Evolutionary conservation across 2,329 filamentous ascomycete genomes (phyloP).

Genomic region (Teratosphaeria viscida): DNA sequence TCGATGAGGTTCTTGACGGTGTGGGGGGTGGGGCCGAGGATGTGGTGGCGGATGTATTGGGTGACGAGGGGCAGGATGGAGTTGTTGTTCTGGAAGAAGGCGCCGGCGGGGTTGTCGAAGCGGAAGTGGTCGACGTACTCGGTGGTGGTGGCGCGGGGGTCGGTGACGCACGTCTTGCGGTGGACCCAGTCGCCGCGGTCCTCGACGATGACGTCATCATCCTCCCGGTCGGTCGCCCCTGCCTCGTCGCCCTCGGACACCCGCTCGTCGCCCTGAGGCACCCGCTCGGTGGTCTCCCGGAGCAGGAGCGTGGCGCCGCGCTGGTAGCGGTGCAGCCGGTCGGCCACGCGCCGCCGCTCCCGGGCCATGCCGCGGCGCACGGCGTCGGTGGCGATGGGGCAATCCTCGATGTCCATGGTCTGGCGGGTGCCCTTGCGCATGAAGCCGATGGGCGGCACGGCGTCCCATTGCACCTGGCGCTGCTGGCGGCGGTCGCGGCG

Average conservation of each 20-base stretch:
- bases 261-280: background rate
- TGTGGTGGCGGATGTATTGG: slow-evolving; percentile 70
- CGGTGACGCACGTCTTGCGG: slow-evolving; percentile 79
- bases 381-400: slow-evolving; percentile 82
- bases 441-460: slow-evolving; percentile 76
- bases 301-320: slow-evolving; percentile 81
- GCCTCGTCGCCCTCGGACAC: slow-evolving; percentile 38
- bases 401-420: slow-evolving; percentile 93
- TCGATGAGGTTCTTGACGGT: slow-evolving; percentile 80
- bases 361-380: slow-evolving; percentile 68
- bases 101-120: slow-evolving; percentile 84
- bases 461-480: slow-evolving; percentile 47
- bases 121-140: slow-evolving; percentile 80
- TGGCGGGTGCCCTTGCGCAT: slow-evolving; percentile 70
- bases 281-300: slow-evolving; percentile 68
- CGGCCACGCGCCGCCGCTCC: slow-evolving; percentile 65
- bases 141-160: slow-evolving; percentile 69
- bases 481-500: slow-evolving; percentile 39
- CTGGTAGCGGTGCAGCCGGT: slow-evolving; percentile 60
- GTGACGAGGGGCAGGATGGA: slow-evolving; percentile 85
- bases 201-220: slow-evolving; percentile 42
- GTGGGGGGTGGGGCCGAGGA: slow-evolving; percentile 44
- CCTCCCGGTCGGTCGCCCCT: slow-evolving; percentile 20
- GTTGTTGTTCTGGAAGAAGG: slow-evolving; percentile 99
- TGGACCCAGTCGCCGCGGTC: slow-evolving; percentile 56